Evolutionary conservation across 352 stramenopile genomes (phyloP).

Genomic region (Halophytophthora polymorphica): DNA sequence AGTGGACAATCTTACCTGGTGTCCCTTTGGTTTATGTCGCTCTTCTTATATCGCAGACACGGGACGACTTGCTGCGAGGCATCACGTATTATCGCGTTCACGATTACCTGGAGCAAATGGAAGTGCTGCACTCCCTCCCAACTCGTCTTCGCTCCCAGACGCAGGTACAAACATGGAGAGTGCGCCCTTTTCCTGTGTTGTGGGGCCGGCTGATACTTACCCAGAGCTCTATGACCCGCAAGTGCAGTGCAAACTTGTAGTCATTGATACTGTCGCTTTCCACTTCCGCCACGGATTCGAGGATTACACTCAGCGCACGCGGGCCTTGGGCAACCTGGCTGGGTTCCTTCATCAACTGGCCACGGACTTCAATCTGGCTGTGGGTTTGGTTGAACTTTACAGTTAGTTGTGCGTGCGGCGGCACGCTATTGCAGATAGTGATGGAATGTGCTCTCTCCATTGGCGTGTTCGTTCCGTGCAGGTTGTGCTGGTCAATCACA

Average conservation of each 20-base stretch:
- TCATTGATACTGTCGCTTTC: conserved; percentile 94
- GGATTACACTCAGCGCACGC: conserved; percentile 58
- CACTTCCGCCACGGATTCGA: conserved; percentile 90
- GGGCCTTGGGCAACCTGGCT: conserved; percentile 73
- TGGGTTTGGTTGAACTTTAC: conserved; percentile 12
- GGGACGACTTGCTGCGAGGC: conserved; percentile 79
- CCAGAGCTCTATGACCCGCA: not conserved
- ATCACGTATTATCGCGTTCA: conserved; percentile 79
- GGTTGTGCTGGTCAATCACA: conserved; percentile 70
- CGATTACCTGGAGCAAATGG: conserved; percentile 88
- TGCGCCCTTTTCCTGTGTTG: conserved; percentile 1
- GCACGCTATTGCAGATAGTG: not conserved
- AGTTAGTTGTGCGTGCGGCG: no score
- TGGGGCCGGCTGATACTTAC: not conserved
- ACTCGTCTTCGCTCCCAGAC: conserved; percentile 40
- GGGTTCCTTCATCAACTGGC: conserved; percentile 61
- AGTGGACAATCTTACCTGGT: no score
- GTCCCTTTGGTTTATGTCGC: not conserved
- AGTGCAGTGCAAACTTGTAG: conserved; percentile 76
- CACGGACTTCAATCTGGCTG: conserved; percentile 49
- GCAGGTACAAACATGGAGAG: conserved; percentile 19
- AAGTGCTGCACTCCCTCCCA: conserved; percentile 78
- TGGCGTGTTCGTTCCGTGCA: conserved; percentile 10
- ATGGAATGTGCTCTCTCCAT: not conserved
- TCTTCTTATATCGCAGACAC: conserved; percentile 29